Base-by-base conservation (phyloP, 2,329 filamentous ascomycete species). In the Metarhizium album region DNA sequence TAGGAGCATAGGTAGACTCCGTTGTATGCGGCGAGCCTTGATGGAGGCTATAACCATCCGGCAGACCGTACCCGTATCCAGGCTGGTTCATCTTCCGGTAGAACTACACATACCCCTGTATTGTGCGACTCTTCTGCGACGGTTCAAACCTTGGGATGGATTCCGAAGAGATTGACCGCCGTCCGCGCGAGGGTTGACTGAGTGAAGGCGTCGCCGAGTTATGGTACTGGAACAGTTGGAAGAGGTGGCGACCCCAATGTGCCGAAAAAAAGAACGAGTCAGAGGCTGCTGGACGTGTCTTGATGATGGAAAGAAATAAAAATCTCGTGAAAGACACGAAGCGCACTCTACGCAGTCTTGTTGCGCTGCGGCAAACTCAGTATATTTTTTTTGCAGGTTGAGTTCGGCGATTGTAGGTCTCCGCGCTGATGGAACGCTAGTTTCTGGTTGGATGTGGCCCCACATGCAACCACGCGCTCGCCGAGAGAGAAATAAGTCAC, bases 41-140 rank as follows among this genome's bases (percentile, higher is more conserved):
- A 22, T 58, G 57, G 16, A 54, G 46, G 48, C 55, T 59, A 38
- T 60, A 58, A 48, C 58, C 57, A 40, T 57, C 50, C 22, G 59
- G 52, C 51, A 49, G 51, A 49, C 55, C 59, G 47, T 60, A 59
- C 38, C 61, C 60, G 53, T 58, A 60, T 13, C 60, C 56, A 46
- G 62, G 58, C 43, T 62, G 58, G 48, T 54, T 66, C 66, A 68
- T 68, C 18, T 46, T 60, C 23, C 20, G 23, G 27, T 27, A 45
- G 33, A 42, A 49, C n/a, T 37, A 13, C 22, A 37, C 38, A 13
- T 46, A 38, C 35, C 45, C 49, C 46, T 45, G 38, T 22, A 6
- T 18, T 35, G 20, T 18, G 29, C 20, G 16, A 22, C 22, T 22
- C 2, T 27, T 18, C 4, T 18, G n/a, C 24, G 14, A 11, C 18